These are phyloP conservation scores for Rosa multiflora DNA, from an alignment of 306 rosid genomes.

Conservation along the genomic window DNA sequence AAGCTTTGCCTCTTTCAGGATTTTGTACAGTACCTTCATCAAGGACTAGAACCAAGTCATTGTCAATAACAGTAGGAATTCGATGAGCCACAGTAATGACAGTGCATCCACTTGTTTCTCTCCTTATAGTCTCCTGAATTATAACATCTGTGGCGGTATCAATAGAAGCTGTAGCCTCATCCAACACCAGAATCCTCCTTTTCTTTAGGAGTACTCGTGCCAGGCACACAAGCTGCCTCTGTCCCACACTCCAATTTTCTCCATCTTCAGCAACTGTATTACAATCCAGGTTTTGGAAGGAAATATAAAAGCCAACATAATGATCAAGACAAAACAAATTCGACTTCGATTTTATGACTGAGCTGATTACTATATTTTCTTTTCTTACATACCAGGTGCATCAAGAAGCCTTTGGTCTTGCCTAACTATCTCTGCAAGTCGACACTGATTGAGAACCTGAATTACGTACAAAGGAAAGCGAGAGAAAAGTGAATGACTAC, in stretches of 20 bases:
- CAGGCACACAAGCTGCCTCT: constrained; percentile 92
- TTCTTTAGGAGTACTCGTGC: constrained; percentile 78
- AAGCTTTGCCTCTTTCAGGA: neutral
- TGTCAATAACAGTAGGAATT: constrained; percentile 80
- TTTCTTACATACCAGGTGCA: constrained; percentile 58
- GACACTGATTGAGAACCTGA: constrained; percentile 79
- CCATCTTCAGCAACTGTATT: constrained; percentile 86
- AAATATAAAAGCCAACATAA: neutral
- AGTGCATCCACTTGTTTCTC: constrained; percentile 74
- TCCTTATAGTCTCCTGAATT: constrained; percentile 74
- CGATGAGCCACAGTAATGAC: constrained; percentile 89
- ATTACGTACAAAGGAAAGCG: neutral
- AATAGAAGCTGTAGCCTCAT: constrained; percentile 94
- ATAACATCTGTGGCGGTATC: constrained; percentile 75
- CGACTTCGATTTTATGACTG: constrained; percentile 3
- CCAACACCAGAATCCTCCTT: constrained; percentile 71
- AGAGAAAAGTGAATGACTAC: too few relatives aligned
- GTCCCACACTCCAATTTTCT: constrained; percentile 97
- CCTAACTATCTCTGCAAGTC: constrained; percentile 60
- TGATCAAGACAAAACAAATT: neutral
- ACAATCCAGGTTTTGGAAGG: constrained; percentile 4
- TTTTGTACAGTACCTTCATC: constrained; percentile 68
- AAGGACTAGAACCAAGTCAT: constrained; percentile 79
- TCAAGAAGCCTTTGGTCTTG: constrained; percentile 73
- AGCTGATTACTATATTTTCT: neutral